phyloP scores from a whole-genome alignment of 2,329 filamentous ascomycete genomes.

The Dactylonectria macrodidyma region DNA sequence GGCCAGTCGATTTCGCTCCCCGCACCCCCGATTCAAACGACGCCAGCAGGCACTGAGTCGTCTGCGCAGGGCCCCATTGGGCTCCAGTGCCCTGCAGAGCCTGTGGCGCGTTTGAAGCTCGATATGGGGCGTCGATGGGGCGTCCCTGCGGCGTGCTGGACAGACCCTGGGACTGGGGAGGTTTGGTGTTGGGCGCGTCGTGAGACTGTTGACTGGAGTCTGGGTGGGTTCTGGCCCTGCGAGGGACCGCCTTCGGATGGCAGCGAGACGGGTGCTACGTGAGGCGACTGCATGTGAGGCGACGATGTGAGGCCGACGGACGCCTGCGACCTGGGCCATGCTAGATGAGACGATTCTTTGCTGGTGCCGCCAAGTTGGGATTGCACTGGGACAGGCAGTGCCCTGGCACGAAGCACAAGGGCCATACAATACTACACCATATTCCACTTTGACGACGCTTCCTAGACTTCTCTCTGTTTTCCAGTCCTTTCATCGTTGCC shows the following conservation, averaged over 20 bases:
- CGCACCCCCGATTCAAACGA: background rate
- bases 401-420: background rate
- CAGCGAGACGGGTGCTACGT: conserved; percentile 31
- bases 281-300: conserved; percentile 14
- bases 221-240: conserved; percentile 11
- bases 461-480: conserved; percentile 30
- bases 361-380: conserved; percentile 14
- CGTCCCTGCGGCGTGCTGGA: no score
- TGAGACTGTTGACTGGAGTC: conserved; percentile 44
- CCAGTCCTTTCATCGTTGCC: conserved; percentile 23
- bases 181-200: conserved; percentile 43
- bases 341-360: conserved; percentile 14
- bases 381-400: conserved; percentile 6
- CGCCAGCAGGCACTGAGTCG: background rate
- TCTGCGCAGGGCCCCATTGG: background rate
- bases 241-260: conserved; percentile 1
- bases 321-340: background rate
- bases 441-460: conserved; percentile 28
- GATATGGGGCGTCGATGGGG: background rate
- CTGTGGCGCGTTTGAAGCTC: conserved; percentile 22
- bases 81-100: background rate
- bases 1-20: conserved; percentile 7
- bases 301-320: no score
- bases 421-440: conserved; percentile 33
- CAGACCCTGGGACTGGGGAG: conserved; percentile 12